Conservation (phyloP, 352 stramenopile genomes). For the Phytophthora capsici region DNA sequence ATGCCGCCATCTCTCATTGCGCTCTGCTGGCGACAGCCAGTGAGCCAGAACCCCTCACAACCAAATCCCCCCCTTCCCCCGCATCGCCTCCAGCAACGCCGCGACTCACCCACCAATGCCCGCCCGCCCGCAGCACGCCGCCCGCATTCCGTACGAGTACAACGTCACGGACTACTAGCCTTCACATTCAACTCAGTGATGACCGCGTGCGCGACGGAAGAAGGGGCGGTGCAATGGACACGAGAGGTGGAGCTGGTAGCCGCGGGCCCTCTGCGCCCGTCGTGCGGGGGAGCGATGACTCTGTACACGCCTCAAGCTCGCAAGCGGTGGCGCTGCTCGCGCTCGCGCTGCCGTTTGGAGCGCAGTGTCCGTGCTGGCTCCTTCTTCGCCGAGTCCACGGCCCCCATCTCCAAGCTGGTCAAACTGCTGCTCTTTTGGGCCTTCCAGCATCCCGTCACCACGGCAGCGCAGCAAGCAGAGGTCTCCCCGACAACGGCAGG, state of each 20-base stretch:
- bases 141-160: not conserved
- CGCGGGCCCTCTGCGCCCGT: not conserved
- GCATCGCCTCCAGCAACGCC: too few species aligned
- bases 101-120: not conserved
- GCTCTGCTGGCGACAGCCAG: not conserved
- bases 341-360: not conserved
- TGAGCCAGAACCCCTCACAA: not conserved
- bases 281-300: not conserved
- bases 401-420: not conserved
- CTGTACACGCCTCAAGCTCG: not conserved
- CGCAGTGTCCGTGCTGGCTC: not conserved
- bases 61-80: not conserved
- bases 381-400: not conserved
- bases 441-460: not conserved
- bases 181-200: not conserved
- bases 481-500: not conserved
- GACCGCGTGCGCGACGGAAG: not conserved
- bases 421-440: not conserved
- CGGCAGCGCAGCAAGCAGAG: not conserved
- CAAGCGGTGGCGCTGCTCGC: not conserved
- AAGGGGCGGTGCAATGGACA: not conserved
- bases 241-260: not conserved
- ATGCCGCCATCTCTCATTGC: not conserved
- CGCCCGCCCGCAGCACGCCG: too few species aligned
- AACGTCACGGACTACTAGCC: not conserved